Evolutionary conservation across 805 yeast species (phyloP), one percentile per base, ranked within the genome.

Genomic region (Vanderwaltozyma yarrowii): DNA sequence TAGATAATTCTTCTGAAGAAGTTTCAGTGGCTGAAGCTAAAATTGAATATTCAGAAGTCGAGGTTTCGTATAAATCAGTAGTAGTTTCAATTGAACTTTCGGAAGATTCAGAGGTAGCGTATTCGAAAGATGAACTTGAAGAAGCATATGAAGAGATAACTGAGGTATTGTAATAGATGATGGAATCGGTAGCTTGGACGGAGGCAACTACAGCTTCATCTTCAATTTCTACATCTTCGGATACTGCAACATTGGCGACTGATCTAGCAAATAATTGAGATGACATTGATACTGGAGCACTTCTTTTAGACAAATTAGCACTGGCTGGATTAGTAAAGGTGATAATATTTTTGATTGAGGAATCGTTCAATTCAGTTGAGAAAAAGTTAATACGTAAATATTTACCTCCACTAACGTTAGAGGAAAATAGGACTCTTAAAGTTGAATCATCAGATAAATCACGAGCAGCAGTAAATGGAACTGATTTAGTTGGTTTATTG

Each of bases 381-480:
- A 24, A 47, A 37, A 53, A 57, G 3, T 38, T 42, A 24, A 56
- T 45, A 35, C 60, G 56, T 14, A 56, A 30, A 26, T 45, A 51
- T 28, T 46, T 44, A 21, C 62, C 60, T 30, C 60, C 61, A 27
- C 50, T 47, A 24, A 56, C 35, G n/a, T 40, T 50, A 3, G 59
- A 42, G 18, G 39, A 37, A 27, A 58, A 42, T 5, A 37, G 34
- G 19, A 52, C 37, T 28, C 39, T 38, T 20, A 55, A 46, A 8
- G 44, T 30, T 15, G 46, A 38, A n/a, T 40, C 35, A 29, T 52
- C 50, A 3, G 62, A 58, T 15, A 37, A 19, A 35, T 56, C 60
- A 5, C 32, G 36, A n/a, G 41, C 33, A 7, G 60, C 51, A 7
- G 56, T 45, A 17, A 52, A 45, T 33, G 57, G 54, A 17, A 45